These are phyloP conservation scores for Galerina sulciceps DNA, from an alignment of 768 basidiomycete genomes.

Conservation along the genomic window DNA sequence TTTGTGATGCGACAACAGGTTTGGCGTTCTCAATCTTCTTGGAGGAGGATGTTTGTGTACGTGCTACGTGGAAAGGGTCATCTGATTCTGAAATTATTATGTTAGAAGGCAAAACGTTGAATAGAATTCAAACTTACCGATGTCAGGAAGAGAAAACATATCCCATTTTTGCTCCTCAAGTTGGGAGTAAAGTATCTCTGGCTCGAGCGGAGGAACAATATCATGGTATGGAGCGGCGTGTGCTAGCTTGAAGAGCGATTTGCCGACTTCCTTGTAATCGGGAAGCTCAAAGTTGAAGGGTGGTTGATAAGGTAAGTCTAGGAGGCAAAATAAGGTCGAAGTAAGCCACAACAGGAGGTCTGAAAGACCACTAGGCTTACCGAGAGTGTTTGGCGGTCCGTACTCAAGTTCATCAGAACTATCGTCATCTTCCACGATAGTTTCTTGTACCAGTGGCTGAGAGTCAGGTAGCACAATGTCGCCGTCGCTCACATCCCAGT, in stretches of 20 bases:
- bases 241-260: slow-evolving; percentile 35
- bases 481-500: slow-evolving; percentile 77
- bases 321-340: background rate
- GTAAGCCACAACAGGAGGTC: background rate
- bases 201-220: slow-evolving; percentile 26
- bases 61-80: slow-evolving; percentile 23
- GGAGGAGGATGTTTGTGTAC: background rate
- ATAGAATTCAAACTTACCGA: slow-evolving; percentile 23
- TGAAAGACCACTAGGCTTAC: slow-evolving; percentile 24
- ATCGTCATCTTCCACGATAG: slow-evolving; percentile 29
- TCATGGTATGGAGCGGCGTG: slow-evolving; percentile 38
- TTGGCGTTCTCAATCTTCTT: background rate
- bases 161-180: slow-evolving; percentile 31
- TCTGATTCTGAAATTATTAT: slow-evolving; percentile 12
- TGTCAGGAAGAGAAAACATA: slow-evolving; percentile 28
- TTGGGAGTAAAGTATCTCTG: slow-evolving; percentile 28
- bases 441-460: slow-evolving; percentile 27
- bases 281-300: slow-evolving; percentile 50
- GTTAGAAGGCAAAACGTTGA: background rate
- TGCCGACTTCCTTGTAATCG: slow-evolving; percentile 45
- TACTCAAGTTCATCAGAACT: slow-evolving; percentile 57
- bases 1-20: background rate
- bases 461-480: slow-evolving; percentile 36
- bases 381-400: slow-evolving; percentile 51
- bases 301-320: slow-evolving; percentile 48